Percentiles rank a stretch among this genome's conserved stretches.
phyloP scores from a whole-genome alignment of 768 basidiomycete genomes.

The Austroboletus festivus region DNA sequence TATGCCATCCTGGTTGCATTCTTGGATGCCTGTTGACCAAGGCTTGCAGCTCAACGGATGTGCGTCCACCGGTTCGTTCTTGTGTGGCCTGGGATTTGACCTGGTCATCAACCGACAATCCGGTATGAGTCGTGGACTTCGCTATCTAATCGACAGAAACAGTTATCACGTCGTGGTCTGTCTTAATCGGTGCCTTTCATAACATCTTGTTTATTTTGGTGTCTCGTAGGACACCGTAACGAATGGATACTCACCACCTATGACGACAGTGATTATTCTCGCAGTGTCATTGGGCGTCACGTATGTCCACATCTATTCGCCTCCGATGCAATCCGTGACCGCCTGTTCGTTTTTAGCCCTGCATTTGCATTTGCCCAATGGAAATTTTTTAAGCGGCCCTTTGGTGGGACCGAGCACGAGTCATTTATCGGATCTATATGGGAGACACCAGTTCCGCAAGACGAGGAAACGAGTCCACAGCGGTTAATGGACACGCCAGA shows the following conservation, averaged over 20 bases:
- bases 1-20: conserved; percentile 29
- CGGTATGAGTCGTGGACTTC: conserved; percentile 62
- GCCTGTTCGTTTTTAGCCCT: conserved; percentile 36
- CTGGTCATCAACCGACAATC: conserved; percentile 53
- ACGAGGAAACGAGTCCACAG: conserved; percentile 21
- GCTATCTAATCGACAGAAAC: conserved; percentile 64
- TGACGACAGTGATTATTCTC: conserved; percentile 48
- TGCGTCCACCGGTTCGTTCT: conserved; percentile 61
- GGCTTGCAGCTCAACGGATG: conserved; percentile 41
- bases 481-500: conserved; percentile 11
- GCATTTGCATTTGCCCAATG: conserved; percentile 54
- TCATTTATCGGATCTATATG: conserved; percentile 25
- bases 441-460: conserved; percentile 16
- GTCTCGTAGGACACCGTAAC: conserved; percentile 43
- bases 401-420: conserved; percentile 33
- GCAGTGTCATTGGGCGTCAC: conserved; percentile 52
- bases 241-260: conserved; percentile 49
- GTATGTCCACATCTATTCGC: conserved; percentile 37
- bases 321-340: neutral
- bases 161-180: conserved; percentile 52
- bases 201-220: neutral
- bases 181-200: conserved; percentile 1
- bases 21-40: conserved; percentile 2
- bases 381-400: conserved; percentile 47
- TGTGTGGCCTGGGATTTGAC: conserved; percentile 54